Evolutionary conservation across 164 flowering plant genomes (phyloP).

Genomic region (Amborella trichopoda): DNA sequence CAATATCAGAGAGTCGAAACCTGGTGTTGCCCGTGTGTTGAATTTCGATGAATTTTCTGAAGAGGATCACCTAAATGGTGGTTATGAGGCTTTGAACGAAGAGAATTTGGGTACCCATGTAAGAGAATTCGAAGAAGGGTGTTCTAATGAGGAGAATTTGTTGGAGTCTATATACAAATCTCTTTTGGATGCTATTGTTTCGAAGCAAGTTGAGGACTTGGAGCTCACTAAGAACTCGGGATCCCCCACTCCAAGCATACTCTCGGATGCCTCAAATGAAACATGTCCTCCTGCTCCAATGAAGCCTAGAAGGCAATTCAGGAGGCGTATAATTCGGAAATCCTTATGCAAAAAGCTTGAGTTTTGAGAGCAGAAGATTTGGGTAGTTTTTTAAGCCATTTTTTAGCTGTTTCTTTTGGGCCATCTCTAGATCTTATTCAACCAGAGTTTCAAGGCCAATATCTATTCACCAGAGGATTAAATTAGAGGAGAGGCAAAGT

Average conservation of each 20-base stretch:
- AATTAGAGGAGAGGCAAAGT: no score
- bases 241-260: no score
- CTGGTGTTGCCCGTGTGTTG: background rate
- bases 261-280: background rate
- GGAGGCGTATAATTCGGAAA: no score
- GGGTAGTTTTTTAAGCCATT: background rate
- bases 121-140: background rate
- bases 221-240: no score
- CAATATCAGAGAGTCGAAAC: constrained; percentile 1
- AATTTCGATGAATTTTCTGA: background rate
- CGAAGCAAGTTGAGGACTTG: constrained; percentile 23
- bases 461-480: no score
- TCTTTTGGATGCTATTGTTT: constrained; percentile 33
- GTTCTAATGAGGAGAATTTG: constrained; percentile 28
- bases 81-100: background rate
- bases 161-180: constrained; percentile 30
- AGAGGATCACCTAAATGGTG: background rate
- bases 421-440: no score
- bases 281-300: constrained; percentile 62
- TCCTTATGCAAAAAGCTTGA: constrained; percentile 56
- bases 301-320: background rate
- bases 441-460: no score
- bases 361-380: constrained; percentile 24
- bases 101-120: background rate
- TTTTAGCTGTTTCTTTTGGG: no score